phyloP scores from a whole-genome alignment of 495 filamentous ascomycete genomes.

The Xylaria palmicola region DNA sequence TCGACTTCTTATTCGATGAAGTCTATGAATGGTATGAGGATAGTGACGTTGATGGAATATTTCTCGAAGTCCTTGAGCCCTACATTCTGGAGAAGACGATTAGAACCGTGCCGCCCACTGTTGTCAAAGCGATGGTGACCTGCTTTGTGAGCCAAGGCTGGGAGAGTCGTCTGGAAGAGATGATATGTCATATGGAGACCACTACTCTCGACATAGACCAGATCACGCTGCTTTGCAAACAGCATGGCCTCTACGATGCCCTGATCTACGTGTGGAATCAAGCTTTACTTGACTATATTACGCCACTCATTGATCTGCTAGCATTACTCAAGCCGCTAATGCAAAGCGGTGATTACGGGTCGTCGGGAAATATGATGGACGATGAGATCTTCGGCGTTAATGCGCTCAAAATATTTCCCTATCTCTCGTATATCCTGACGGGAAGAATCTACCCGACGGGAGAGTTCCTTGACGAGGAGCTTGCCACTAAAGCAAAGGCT shows the following conservation, averaged over 20 bases:
- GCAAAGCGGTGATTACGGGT: slow-evolving; percentile 48
- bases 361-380: slow-evolving; percentile 42
- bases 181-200: slow-evolving; percentile 90
- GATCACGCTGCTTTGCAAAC: slow-evolving; percentile 84
- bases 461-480: slow-evolving; percentile 62
- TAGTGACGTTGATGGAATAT: slow-evolving; percentile 65
- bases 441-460: slow-evolving; percentile 89
- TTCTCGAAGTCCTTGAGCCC: slow-evolving; percentile 82
- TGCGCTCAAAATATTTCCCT: slow-evolving; percentile 90
- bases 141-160: slow-evolving; percentile 73
- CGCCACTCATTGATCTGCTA: slow-evolving; percentile 82
- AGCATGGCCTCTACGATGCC: slow-evolving; percentile 89
- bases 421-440: slow-evolving; percentile 89
- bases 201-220: slow-evolving; percentile 92
- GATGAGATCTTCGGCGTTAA: slow-evolving; percentile 57
- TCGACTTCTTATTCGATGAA: slow-evolving; percentile 86
- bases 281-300: slow-evolving; percentile 83
- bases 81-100: slow-evolving; percentile 79
- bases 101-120: slow-evolving; percentile 71
- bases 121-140: slow-evolving; percentile 80
- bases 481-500: slow-evolving; percentile 74
- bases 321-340: slow-evolving; percentile 62
- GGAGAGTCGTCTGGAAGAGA: slow-evolving; percentile 81
- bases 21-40: slow-evolving; percentile 89
- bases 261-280: slow-evolving; percentile 97